Conservation (phyloP, 768 basidiomycete genomes). For the Trametes villosa region DNA sequence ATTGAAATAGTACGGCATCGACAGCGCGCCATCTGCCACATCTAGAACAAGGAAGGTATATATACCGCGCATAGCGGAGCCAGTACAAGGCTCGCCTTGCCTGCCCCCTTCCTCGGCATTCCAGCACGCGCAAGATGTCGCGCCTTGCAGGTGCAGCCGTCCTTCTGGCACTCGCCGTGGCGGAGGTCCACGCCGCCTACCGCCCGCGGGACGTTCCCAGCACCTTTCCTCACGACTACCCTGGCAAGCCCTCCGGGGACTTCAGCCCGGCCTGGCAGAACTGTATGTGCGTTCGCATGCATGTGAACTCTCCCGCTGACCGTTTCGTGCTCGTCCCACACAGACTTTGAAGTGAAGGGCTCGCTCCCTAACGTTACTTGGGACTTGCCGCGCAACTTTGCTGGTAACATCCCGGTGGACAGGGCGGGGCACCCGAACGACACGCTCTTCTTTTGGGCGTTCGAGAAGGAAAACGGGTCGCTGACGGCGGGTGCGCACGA, state of each 20-base stretch:
- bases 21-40: no score
- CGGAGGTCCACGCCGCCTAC: constrained; percentile 1
- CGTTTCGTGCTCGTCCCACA: not conserved
- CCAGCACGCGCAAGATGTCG: not conserved
- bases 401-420: constrained; percentile 41
- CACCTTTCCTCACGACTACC: constrained; percentile 45
- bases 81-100: no score
- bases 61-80: no score
- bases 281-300: constrained; percentile 27
- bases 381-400: constrained; percentile 38
- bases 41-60: no score
- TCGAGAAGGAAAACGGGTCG: constrained; percentile 43
- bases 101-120: no score
- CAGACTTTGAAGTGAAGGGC: constrained; percentile 42
- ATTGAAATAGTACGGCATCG: no score
- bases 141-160: not conserved
- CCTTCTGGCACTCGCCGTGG: not conserved
- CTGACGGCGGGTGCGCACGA: constrained; percentile 35
- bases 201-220: constrained; percentile 7
- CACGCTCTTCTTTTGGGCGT: constrained; percentile 47
- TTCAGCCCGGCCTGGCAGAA: constrained; percentile 39
- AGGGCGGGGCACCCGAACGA: constrained; percentile 40
- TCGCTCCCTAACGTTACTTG: constrained; percentile 40
- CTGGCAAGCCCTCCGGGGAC: constrained; percentile 42
- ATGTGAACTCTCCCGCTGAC: not conserved